These are phyloP conservation scores for Phylloboletellus chloephorus DNA, from an alignment of 1,284 basidiomycete species.

Conservation along the genomic window DNA sequence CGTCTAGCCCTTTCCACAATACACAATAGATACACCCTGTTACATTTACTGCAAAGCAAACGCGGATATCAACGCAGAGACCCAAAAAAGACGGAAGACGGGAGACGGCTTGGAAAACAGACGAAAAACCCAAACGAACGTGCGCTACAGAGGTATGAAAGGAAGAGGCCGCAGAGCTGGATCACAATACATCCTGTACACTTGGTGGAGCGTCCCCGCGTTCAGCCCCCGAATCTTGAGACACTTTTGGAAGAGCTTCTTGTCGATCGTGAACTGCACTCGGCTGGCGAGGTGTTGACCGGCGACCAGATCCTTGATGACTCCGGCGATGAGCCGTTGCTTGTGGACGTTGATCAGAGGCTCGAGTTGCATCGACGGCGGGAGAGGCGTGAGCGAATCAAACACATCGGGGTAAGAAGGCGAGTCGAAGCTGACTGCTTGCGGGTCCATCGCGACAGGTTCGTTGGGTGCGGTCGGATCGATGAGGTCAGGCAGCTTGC, in stretches of 20 bases:
- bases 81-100: neutral
- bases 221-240: constrained; percentile 64
- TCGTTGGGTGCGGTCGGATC: constrained; percentile 76
- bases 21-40: constrained; percentile 21
- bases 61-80: constrained; percentile 5
- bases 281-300: constrained; percentile 77
- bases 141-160: constrained; percentile 20
- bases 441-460: constrained; percentile 58
- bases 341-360: constrained; percentile 87
- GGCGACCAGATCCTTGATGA: constrained; percentile 71
- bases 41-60: constrained; percentile 14
- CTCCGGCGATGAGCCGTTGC: constrained; percentile 71
- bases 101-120: neutral
- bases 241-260: constrained; percentile 70
- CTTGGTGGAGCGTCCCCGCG: constrained; percentile 46
- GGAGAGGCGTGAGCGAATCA: constrained; percentile 61
- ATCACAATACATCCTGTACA: constrained; percentile 35
- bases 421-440: constrained; percentile 56
- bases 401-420: constrained; percentile 75
- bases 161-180: constrained; percentile 14
- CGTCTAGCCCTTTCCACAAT: no score
- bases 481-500: constrained; percentile 71
- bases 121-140: neutral
- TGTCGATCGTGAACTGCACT: constrained; percentile 64
- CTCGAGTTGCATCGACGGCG: constrained; percentile 70